phyloP scores from a whole-genome alignment of 2,329 filamentous ascomycete species.

The Alternaria metachromatica region DNA sequence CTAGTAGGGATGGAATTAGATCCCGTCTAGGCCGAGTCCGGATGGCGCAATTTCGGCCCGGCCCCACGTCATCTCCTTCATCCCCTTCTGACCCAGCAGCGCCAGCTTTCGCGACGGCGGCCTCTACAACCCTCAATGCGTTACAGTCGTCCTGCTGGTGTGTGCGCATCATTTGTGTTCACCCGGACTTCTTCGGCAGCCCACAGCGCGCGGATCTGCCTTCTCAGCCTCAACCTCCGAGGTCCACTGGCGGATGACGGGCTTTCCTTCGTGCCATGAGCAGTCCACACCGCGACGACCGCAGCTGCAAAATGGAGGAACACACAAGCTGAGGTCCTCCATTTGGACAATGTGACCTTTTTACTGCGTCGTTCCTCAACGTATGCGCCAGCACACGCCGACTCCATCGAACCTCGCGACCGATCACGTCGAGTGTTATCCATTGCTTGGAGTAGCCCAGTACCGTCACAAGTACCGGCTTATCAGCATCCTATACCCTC shows the following conservation, averaged over 20 bases:
- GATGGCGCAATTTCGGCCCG: conserved; percentile 7
- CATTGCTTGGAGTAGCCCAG: not conserved
- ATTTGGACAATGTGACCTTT: not conserved
- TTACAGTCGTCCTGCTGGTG: not conserved
- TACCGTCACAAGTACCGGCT: not conserved
- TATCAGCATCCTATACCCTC: not conserved
- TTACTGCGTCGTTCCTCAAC: not conserved
- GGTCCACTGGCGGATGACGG: not conserved
- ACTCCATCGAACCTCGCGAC: not conserved
- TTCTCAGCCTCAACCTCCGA: not conserved
- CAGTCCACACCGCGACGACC: not conserved
- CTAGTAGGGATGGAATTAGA: conserved; percentile 15
- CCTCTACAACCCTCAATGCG: not conserved
- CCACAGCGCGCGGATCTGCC: not conserved
- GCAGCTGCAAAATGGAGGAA: not conserved
- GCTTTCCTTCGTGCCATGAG: not conserved
- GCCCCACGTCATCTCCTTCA: not conserved
- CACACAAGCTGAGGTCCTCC: not conserved
- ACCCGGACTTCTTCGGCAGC: not conserved
- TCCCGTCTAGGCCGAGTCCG: conserved; percentile 9
- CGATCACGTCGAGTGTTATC: not conserved
- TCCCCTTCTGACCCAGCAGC: not conserved
- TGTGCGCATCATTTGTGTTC: not conserved
- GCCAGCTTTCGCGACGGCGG: not conserved
- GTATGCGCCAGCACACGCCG: not conserved